Evolutionary conservation across 75 land plant genomes (phyloP).

Genomic region (Selaginella tamariscina): DNA sequence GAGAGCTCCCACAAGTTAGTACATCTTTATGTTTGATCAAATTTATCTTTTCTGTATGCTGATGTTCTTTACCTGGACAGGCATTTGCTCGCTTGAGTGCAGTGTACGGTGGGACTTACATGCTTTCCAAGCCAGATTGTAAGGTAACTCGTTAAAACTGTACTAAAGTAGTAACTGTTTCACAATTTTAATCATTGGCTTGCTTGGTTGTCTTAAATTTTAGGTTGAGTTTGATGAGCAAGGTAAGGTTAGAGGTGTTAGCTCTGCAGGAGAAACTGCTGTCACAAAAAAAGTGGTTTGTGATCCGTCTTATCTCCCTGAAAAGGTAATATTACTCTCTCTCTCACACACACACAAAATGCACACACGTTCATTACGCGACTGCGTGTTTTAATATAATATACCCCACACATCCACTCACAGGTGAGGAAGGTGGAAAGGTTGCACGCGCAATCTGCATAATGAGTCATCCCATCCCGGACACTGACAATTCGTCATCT

Average conservation of each 20-base stretch:
- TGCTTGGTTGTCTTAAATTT: not conserved
- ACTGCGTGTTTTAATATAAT: too few species aligned
- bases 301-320: conserved; percentile 80
- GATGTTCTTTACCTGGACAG: not conserved
- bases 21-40: not conserved
- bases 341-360: too few species aligned
- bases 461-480: conserved; percentile 81
- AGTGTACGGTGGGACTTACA: conserved; percentile 8
- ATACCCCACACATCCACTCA: not conserved
- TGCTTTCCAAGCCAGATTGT: conserved; percentile 5
- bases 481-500: conserved; percentile 63
- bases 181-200: too few species aligned
- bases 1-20: conserved; percentile 6
- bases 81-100: conserved; percentile 12
- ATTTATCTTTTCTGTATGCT: not conserved
- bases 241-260: conserved; percentile 73
- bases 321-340: conserved; percentile 78
- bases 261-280: conserved; percentile 89
- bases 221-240: conserved; percentile 77
- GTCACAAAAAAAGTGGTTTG: conserved; percentile 80
- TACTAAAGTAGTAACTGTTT: too few species aligned
- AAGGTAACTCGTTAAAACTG: too few species aligned
- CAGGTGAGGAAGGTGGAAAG: conserved; percentile 70
- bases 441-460: conserved; percentile 80
- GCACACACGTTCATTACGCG: too few species aligned